Evolutionary conservation across 139 green algal genomes (phyloP).

Genomic region (Volvox reticuliferus): DNA sequence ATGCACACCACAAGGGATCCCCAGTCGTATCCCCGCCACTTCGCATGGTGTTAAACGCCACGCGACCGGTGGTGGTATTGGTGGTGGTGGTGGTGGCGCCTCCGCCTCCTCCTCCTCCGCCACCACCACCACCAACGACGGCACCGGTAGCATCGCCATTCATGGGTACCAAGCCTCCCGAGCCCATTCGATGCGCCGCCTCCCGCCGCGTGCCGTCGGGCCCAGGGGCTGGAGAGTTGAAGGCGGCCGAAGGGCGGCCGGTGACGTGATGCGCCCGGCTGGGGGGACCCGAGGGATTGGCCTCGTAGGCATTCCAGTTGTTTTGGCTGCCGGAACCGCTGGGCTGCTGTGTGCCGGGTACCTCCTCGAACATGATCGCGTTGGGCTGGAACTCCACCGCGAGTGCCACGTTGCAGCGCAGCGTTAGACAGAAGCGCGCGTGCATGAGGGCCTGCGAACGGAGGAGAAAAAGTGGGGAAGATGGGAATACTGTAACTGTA

Average conservation of each 20-base stretch:
- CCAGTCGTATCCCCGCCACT: constrained; percentile 12
- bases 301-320: neutral
- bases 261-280: neutral
- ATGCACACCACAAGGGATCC: neutral
- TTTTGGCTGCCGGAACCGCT: constrained; percentile 16
- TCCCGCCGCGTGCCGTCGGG: neutral
- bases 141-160: neutral
- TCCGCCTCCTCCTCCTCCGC: no score
- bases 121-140: neutral
- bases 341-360: neutral
- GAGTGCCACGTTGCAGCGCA: constrained; percentile 42
- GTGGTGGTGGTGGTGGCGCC: neutral
- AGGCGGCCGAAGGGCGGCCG: neutral
- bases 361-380: constrained; percentile 50
- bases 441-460: constrained; percentile 27
- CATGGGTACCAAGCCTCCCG: neutral
- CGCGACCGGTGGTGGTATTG: neutral
- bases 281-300: neutral
- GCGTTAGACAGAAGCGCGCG: constrained; percentile 43
- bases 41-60: neutral
- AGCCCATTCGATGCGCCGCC: neutral
- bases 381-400: constrained; percentile 48
- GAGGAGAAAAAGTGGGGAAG: no score
- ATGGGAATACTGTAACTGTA: no score
- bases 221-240: neutral